Percentiles rank a stretch among this genome's conserved stretches.
Conservation (phyloP, 1,284 basidiomycete genomes). For the Heterobasidion occidentale region DNA sequence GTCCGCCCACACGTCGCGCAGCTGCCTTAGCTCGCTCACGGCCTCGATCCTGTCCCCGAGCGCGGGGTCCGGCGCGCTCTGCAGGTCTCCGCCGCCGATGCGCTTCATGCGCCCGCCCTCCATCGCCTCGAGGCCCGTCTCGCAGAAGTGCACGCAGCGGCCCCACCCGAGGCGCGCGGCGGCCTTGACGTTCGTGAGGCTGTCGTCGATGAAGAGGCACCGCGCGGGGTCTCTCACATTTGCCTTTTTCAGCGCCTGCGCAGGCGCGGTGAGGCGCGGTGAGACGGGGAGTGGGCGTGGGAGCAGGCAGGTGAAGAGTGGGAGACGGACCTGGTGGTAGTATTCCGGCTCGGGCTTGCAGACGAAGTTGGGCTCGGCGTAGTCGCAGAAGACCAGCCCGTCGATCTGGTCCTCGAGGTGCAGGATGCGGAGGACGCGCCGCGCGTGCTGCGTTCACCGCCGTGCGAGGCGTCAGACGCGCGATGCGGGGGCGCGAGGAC, state of each 20-base stretch:
- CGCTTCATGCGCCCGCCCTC: slow-evolving; percentile 54
- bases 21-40: slow-evolving; percentile 49
- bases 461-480: neutral
- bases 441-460: slow-evolving; percentile 54
- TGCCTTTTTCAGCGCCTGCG: slow-evolving; percentile 58
- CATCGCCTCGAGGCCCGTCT: slow-evolving; percentile 49
- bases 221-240: slow-evolving; percentile 52
- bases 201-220: slow-evolving; percentile 76
- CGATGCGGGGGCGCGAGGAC: neutral
- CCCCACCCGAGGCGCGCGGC: slow-evolving; percentile 64
- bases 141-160: slow-evolving; percentile 67
- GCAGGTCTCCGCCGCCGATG: slow-evolving; percentile 28
- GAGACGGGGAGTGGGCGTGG: neutral
- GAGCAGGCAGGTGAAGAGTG: neutral
- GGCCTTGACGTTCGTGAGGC: slow-evolving; percentile 54
- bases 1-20: slow-evolving; percentile 64
- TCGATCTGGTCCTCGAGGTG: slow-evolving; percentile 72
- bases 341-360: slow-evolving; percentile 80
- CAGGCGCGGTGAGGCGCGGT: neutral
- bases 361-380: slow-evolving; percentile 57
- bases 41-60: slow-evolving; percentile 32
- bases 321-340: slow-evolving; percentile 45
- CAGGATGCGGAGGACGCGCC: slow-evolving; percentile 72
- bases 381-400: slow-evolving; percentile 79
- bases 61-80: slow-evolving; percentile 5